These are phyloP conservation scores for Suhomyces wounanorum DNA, from an alignment of 1,139 yeast species.

Conservation along the genomic window DNA sequence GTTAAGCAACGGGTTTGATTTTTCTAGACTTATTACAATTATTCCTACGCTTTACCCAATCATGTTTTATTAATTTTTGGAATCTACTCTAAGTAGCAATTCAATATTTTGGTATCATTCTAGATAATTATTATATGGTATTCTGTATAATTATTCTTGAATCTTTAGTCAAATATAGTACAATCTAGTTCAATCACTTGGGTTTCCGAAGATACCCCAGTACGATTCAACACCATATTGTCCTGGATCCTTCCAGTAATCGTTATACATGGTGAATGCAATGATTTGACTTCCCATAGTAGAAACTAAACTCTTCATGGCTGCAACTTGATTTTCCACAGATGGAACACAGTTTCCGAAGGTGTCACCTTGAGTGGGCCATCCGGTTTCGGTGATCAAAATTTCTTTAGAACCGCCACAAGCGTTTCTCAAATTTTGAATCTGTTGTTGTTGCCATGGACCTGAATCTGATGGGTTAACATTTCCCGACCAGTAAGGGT, in stretches of 20 bases:
- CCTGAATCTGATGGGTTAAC: slow-evolving; percentile 69
- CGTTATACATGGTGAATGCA: slow-evolving; percentile 73
- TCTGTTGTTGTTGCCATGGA: slow-evolving; percentile 66
- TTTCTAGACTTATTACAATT: too few relatives aligned
- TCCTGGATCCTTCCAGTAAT: slow-evolving; percentile 77
- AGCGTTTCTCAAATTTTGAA: slow-evolving; percentile 63
- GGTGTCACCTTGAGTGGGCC: slow-evolving; percentile 74
- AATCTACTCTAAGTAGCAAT: not conserved
- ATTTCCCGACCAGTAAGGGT: slow-evolving; percentile 76
- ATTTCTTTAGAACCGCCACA: slow-evolving; percentile 63
- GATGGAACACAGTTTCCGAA: slow-evolving; percentile 73
- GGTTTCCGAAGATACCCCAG: slow-evolving; percentile 54
- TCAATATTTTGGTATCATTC: not conserved
- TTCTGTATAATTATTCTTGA: not conserved
- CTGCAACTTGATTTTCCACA: slow-evolving; percentile 59
- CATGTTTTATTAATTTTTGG: not conserved
- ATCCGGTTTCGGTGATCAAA: slow-evolving; percentile 74
- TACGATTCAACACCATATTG: slow-evolving; percentile 65
- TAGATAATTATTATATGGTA: not conserved
- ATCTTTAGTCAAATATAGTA: not conserved
- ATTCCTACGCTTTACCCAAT: too few relatives aligned
- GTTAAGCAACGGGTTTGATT: too few relatives aligned
- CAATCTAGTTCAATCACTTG: slow-evolving; percentile 9
- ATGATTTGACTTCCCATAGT: slow-evolving; percentile 57
- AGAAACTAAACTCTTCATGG: slow-evolving; percentile 57